Evolutionary conservation across 176 grass and related monocot genomes (phyloP), one percentile per base, ranked within the genome.

Genomic region (Paspalum vaginatum): DNA sequence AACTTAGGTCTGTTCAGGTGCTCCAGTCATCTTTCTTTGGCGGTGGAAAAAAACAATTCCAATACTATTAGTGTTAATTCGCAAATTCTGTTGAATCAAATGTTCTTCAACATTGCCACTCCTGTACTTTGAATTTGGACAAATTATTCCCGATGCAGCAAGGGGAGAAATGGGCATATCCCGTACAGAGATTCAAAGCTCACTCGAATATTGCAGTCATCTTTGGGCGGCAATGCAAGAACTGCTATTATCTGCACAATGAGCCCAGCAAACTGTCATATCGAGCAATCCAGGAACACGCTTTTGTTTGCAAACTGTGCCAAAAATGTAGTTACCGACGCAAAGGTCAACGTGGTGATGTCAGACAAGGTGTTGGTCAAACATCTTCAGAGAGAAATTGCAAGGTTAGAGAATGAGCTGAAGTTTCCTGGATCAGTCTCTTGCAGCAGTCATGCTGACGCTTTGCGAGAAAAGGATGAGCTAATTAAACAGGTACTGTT

Each of bases 171-270:
- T 32, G 95, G 95, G 1, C 92, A 98, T 27, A 87, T 95, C 11
- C 95, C 92, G 21, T 98, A 95, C 61, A 85, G 95, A 76, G 95
- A 98, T 76, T 98, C 95, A 48, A 98, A 98, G 84, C 74, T 95
- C 78, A 98, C 95, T 11, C 85, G 95, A 6, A 98, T 98, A 68
- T 79, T 98, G 57, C 95, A 98, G 18, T 79, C 90, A 6, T 91
- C 92, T 18, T 61, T 98, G 66, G 95, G 95, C 76, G 92, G 95
- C 37, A 95, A 93, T 47, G 95, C 92, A 16, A 92, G 88, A 79
- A 98, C 92, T 3, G 92, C 92, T 58, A 91, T 98, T 45, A 92
- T 98, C 40, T 98, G 95, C 81, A 98, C 95, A 20, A 93, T 98
- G 95, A 98, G 88, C 81, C 95, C 86, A 5, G 92, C 90, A 13